Conservation (phyloP, 768 basidiomycete genomes). For the Tulasnella sp. region DNA sequence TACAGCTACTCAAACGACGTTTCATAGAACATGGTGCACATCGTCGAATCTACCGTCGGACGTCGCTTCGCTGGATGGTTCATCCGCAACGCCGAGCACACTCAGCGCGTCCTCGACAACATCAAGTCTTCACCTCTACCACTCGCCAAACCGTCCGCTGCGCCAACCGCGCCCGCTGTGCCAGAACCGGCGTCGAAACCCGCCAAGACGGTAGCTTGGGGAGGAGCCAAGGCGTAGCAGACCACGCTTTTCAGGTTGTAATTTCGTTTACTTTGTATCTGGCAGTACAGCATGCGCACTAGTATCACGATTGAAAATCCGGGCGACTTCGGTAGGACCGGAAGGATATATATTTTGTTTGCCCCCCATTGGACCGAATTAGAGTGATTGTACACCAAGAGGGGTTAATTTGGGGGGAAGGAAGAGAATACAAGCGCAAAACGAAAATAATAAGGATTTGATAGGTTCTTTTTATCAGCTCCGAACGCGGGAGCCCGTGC, state of each 20-base stretch:
- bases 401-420: neutral
- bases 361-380: too few species aligned
- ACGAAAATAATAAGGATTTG: neutral
- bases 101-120: conserved; percentile 76
- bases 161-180: neutral
- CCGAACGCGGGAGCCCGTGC: neutral
- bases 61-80: conserved; percentile 95
- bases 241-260: neutral
- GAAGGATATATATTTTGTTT: too few species aligned
- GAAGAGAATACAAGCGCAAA: too few species aligned
- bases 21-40: conserved; percentile 85
- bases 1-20: neutral
- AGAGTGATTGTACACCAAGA: neutral
- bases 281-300: too few species aligned
- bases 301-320: too few species aligned
- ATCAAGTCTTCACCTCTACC: conserved; percentile 50
- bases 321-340: too few species aligned
- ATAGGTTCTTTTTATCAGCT: neutral
- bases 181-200: neutral
- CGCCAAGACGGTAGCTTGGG: conserved; percentile 2
- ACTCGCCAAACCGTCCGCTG: conserved; percentile 17
- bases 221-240: neutral
- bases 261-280: too few species aligned
- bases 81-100: conserved; percentile 89
- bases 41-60: conserved; percentile 88